phyloP scores from a whole-genome alignment of 768 basidiomycete species.

The Favolaschia claudopus region DNA sequence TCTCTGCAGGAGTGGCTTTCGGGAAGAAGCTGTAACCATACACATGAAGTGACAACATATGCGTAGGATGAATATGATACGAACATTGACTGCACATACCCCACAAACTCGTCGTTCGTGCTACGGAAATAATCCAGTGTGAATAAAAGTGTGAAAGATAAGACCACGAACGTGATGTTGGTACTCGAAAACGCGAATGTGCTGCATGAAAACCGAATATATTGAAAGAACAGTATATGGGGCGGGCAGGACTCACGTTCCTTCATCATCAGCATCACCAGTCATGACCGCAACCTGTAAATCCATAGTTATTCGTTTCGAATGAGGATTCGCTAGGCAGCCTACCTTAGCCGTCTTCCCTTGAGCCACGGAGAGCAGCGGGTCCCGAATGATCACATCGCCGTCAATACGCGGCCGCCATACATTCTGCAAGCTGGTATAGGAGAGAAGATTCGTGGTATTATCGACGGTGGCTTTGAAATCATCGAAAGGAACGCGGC shows the following conservation, averaged over 20 bases:
- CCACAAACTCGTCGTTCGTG: slow-evolving; percentile 6
- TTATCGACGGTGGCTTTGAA: slow-evolving; percentile 42
- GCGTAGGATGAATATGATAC: not conserved
- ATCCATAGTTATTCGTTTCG: not conserved
- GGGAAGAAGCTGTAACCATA: not conserved
- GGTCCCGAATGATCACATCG: slow-evolving; percentile 41
- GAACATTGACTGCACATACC: not conserved
- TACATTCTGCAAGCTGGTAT: slow-evolving; percentile 35
- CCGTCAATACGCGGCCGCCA: slow-evolving; percentile 51
- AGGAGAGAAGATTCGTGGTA: slow-evolving; percentile 38
- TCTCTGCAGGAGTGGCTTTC: not conserved
- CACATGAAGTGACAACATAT: not conserved
- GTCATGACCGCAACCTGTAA: slow-evolving; percentile 34
- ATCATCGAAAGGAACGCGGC: slow-evolving; percentile 33
- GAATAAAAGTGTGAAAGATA: not conserved
- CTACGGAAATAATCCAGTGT: slow-evolving; percentile 24
- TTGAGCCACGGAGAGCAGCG: slow-evolving; percentile 37
- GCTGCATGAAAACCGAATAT: slow-evolving; percentile 6
- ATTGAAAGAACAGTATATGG: not conserved
- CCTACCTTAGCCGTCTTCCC: slow-evolving; percentile 41
- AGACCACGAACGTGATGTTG: slow-evolving; percentile 33
- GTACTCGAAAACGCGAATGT: slow-evolving; percentile 26
- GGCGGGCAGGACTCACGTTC: slow-evolving; percentile 40
- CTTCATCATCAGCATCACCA: slow-evolving; percentile 51
- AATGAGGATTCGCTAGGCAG: slow-evolving; percentile 24